Percentiles rank a stretch among this genome's conserved stretches.
Conservation (phyloP, 768 basidiomycete species). For the Coprinellus aureogranulatus region DNA sequence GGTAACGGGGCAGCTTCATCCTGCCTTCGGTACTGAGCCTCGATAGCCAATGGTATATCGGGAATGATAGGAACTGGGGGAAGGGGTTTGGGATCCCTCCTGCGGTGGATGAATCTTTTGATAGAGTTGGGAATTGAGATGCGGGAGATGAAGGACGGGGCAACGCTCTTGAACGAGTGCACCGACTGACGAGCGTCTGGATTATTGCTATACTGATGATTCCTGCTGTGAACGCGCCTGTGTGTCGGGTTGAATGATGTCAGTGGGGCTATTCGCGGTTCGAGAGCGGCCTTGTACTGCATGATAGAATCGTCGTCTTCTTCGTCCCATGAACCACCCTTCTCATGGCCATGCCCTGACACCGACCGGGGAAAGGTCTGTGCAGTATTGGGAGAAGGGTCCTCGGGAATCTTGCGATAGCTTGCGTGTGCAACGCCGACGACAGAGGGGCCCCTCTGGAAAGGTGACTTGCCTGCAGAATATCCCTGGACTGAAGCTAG, state of each 20-base stretch:
- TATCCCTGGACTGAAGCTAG: constrained; percentile 32
- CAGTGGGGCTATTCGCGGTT: constrained; percentile 13
- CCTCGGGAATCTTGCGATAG: constrained; percentile 22
- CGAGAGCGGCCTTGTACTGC: constrained; percentile 13
- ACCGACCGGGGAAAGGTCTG: constrained; percentile 9
- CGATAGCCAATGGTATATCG: constrained; percentile 40
- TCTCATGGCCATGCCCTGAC: constrained; percentile 6
- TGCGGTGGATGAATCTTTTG: constrained; percentile 38
- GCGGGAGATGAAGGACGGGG: constrained; percentile 51
- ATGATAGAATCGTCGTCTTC: constrained; percentile 14
- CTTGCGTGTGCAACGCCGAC: constrained; percentile 28
- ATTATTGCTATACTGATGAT: not conserved
- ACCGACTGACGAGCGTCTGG: constrained; percentile 34
- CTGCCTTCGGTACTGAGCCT: constrained; percentile 38
- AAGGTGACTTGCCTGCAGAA: constrained; percentile 18
- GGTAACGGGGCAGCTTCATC: constrained; percentile 53
- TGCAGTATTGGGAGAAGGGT: constrained; percentile 16
- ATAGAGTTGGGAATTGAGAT: constrained; percentile 42
- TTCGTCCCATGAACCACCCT: not conserved
- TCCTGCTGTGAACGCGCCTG: not conserved
- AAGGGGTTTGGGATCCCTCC: constrained; percentile 47
- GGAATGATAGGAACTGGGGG: constrained; percentile 59
- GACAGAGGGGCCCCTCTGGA: constrained; percentile 21
- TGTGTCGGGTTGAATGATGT: not conserved
- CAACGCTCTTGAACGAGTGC: constrained; percentile 45